Evolutionary conservation across 805 yeast species (phyloP), one percentile per base, ranked within the genome.

Genomic region (Candida railenensis): DNA sequence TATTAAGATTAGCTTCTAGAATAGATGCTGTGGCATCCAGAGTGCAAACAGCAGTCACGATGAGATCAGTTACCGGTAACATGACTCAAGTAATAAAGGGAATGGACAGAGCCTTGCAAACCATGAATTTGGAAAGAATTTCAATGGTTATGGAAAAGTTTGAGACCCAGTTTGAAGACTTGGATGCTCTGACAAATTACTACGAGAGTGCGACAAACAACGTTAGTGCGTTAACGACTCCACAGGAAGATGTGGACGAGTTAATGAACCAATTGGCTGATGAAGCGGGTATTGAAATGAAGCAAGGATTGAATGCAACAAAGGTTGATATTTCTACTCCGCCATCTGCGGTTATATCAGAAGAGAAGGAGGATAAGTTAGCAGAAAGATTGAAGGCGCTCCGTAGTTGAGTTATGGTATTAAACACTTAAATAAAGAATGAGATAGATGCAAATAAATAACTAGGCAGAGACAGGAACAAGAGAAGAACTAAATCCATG

Each of bases 141-240:
- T 89, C 97, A 3, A 67, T 90, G 67, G 92, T 94, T 11, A 94
- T 94, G 98, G 99, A 94, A 66, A 91, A 89, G 65, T 94, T 94
- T 63, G 99, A 94, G 66, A 81, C 77, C 47, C 99, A 94, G 64
- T 94, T 94, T 58, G 98, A 94, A 66, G 98, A 94, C 58, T 71
- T 94, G 55, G 99, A 94, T 63, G 94, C 96, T 5, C 81, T 95
- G 28, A 86, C 97, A 0, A 87, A 90, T 53, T 94, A 92, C 62
- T 92, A 94, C 64, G 98, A 92, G 65, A 80, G 82, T 40, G 92
- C 96, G 46, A 90, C 97, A 9, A 84, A 85, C 49, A 87, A 84
- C 47, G 89, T 94, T 45, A 89, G 88, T 57, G 97, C 97, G 0
- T 77, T 87, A 44, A 78, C 87, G 33, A 91, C 96, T 3, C 98